Evolutionary conservation across 306 rosid species (phyloP), one percentile per base, ranked within the genome.

Genomic region (Sesbania bispinosa): DNA sequence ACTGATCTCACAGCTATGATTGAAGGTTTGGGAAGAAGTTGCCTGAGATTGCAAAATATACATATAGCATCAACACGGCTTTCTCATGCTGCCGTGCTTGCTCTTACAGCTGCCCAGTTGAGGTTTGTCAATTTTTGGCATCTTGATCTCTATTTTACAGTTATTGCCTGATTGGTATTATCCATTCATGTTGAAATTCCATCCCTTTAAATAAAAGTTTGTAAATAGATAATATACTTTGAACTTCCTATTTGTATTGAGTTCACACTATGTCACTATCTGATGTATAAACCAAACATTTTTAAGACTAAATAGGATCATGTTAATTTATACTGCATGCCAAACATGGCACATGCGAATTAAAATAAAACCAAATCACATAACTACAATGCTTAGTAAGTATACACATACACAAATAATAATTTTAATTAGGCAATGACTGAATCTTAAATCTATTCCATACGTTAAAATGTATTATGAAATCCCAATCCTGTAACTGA

Each of bases 11-110:
- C 59, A 20, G 8, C 88, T n/a, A 68, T 89, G 92, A 85, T 79
- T 57, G 96, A 88, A 38, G 55, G 81, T 63, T 54, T 91, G 80
- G 99, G 88, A 71, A 88, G 93, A 86, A 77, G 84, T 64, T 95
- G 99, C 54, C 85, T 80, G 6, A 91, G 86, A 87, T 68, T 95
- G 70, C 92, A 89, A 69, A 95, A 89, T 74, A 84, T 95, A 72
- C 99, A 95, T 79, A 85, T 95, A 51, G 94, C 99, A 70, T 91
- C 99, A 4, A n/a, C 63, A 47, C 75, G 80, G 73, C 97, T 95
- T 69, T 91, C 99, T 73, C 95, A 95, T 69, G 67, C 96, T 50
- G 87, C 78, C 21, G 97, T 95, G 65, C 96, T 95, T 21, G 95
- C 99, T 48, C 97, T 95, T 69, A 82, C 99, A 23, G 93, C 88